Conservation (phyloP, 352 stramenopile genomes). For the Aphanomyces cochlioides region DNA sequence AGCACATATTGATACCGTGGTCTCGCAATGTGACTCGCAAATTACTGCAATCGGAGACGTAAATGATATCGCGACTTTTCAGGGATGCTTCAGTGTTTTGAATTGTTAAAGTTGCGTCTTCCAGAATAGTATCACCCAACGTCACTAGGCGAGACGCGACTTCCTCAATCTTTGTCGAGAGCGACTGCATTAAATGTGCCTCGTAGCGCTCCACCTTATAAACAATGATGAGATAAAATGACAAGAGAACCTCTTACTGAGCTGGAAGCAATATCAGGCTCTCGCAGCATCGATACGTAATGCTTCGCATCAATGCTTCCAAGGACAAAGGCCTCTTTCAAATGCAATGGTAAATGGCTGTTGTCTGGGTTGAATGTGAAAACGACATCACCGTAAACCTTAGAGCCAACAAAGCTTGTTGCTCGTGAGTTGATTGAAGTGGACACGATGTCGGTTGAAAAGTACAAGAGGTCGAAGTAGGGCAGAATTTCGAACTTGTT, state of each 20-base stretch:
- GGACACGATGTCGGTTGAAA: slow-evolving; percentile 23
- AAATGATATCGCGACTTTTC: slow-evolving; percentile 42
- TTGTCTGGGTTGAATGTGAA: slow-evolving; percentile 54
- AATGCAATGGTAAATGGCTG: slow-evolving; percentile 48
- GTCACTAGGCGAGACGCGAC: slow-evolving; percentile 57
- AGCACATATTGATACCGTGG: slow-evolving; percentile 59
- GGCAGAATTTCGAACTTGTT: slow-evolving; percentile 29
- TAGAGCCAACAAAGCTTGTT: slow-evolving; percentile 25
- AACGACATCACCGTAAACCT: slow-evolving; percentile 53
- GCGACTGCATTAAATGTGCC: slow-evolving; percentile 44
- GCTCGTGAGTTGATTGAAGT: slow-evolving; percentile 30
- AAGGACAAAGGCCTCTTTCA: slow-evolving; percentile 68
- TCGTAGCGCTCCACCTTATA: slow-evolving; percentile 22
- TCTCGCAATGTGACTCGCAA: slow-evolving; percentile 55
- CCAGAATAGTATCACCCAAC: slow-evolving; percentile 45
- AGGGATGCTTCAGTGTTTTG: slow-evolving; percentile 18
- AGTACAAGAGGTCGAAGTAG: slow-evolving; percentile 28
- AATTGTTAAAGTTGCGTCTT: slow-evolving; percentile 37
- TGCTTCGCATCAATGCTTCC: slow-evolving; percentile 63
- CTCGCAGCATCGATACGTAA: slow-evolving; percentile 53
- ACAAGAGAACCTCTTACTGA: slow-evolving; percentile 40
- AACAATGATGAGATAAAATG: slow-evolving; percentile 24
- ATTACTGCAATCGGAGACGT: slow-evolving; percentile 65
- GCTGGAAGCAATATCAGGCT: slow-evolving; percentile 40
- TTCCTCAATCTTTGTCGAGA: slow-evolving; percentile 54